Base-by-base conservation (phyloP, 345 rosid species). In the Salix koriyanagi region DNA sequence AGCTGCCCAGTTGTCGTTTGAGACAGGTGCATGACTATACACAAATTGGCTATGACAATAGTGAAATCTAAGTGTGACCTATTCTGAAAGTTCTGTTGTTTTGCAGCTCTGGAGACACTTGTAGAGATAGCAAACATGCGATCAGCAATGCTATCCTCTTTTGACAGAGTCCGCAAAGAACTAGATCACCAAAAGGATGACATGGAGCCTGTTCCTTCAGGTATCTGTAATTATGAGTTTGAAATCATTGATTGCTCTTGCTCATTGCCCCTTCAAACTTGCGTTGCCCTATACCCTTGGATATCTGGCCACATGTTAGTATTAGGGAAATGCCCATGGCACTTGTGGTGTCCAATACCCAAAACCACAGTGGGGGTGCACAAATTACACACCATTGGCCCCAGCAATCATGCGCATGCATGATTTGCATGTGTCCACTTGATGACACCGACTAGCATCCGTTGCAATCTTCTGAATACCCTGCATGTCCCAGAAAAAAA, bases 91-190 rank as follows among this genome's bases (percentile, higher is more conserved):
- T 39, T 61, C 16, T 37, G 26, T 71, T 15, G 10, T 67, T 71
- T 23, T 75, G 81, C 89, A 96, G 99, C 94, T 23, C 82, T 92
- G 72, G 97, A 93, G 85, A 87, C 85, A 50, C 87, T 93, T 13
- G 91, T 96, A 60, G 94, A 91, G 82, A 85, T 92, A 81, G 98
- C 97, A 72, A 96, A 93, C 78, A 69, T 73, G 69, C 94, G 90
- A 13, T 82, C 94, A 34, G 73, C 84, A 8, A 84, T 93, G 83
- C 82, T 91, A 58, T 84, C 89, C 69, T 77, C 89, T 48, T 88
- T 77, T 79, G 85, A 87, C 70, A 79, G 62, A 77, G 72, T 89
- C 75, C 66, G 77, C 71, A 76, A 79, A 71, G 81, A 84, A 80
- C 71, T 79, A 75, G 77, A 75, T 48, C 72, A 64, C 84, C 56